Base-by-base conservation (phyloP, 345 rosid species). In the Xanthoceras sorbifolium region DNA sequence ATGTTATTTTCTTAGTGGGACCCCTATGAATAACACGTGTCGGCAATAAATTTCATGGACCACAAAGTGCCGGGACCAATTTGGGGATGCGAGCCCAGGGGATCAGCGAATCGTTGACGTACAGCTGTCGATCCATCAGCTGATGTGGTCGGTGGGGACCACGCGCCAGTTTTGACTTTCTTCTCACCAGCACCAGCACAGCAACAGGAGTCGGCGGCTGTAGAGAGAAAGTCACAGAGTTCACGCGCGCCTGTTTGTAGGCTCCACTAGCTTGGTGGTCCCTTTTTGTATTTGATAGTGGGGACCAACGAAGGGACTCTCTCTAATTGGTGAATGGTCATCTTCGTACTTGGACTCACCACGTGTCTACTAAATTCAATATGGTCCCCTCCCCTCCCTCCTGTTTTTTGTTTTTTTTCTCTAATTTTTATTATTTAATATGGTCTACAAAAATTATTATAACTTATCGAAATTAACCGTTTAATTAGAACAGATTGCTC, bases 221-320 rank as follows among this genome's bases (percentile, higher is more conserved):
- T 9, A 42, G 46, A 42, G 20, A 3, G 5, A 34, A 71, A 11
- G 25, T 26, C 67, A 73, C 23, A 34, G 71, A 50, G 34, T 23
- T 52, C 71, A 74, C 71, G 63, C 63, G 77, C 64, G 28, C 50
- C 59, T 75, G 64, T 9, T 48, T 28, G 32, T 64, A 71, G 63
- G 28, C 42, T 40, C 8, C 1, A 25, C 20, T 48, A 8, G 42
- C 9, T 10, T 38, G n/a, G 55, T 50, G 55, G 55, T 50, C 55
- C 55, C 55, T 1, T 17, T 4, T 18, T 50, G 3, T 42, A 9
- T 9, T 40, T 0, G 3, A 2, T 18, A 4, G 70, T 42, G 50
- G 6, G 68, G 68, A 0, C 76, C 74, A 42, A 52, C 29, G 12
- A 0, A 1, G 22, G 18, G 18, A 2, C 11, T 9, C 6, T 6